Evolutionary conservation across 2,329 filamentous ascomycete species (phyloP).

Genomic region (Huntiella abstrusa): DNA sequence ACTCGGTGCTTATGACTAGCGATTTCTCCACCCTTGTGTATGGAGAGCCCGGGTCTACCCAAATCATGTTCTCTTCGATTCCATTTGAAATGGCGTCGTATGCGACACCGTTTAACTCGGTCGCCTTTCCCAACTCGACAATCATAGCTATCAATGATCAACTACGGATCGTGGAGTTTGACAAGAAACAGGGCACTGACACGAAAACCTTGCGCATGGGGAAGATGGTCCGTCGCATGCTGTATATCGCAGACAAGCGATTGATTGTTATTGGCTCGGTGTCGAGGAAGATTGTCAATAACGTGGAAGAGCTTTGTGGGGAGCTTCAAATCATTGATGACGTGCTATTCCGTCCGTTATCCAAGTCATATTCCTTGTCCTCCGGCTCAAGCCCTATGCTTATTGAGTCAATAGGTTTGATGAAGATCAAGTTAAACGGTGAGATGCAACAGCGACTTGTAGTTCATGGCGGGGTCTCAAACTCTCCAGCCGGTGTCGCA

Average conservation of each 20-base stretch:
- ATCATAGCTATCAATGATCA: slow-evolving; percentile 60
- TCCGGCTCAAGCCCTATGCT: too few species aligned
- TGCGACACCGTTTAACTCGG: slow-evolving; percentile 65
- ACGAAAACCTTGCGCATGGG: slow-evolving; percentile 61
- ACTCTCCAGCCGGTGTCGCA: too few species aligned
- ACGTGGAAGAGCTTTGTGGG: slow-evolving; percentile 58
- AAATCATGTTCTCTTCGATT: slow-evolving; percentile 82
- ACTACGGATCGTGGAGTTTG: slow-evolving; percentile 63
- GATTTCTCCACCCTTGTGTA: slow-evolving; percentile 93
- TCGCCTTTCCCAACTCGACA: slow-evolving; percentile 63
- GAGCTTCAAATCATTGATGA: slow-evolving; percentile 86
- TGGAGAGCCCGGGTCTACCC: slow-evolving; percentile 48
- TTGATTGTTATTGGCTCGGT: slow-evolving; percentile 80
- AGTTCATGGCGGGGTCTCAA: too few species aligned
- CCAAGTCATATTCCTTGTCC: slow-evolving; percentile 42
- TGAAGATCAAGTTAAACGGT: too few species aligned
- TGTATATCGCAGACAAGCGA: slow-evolving; percentile 62
- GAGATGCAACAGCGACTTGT: too few species aligned
- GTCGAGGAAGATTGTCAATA: slow-evolving; percentile 48
- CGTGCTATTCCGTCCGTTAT: slow-evolving; percentile 63
- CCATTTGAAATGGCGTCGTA: slow-evolving; percentile 71
- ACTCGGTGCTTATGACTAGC: slow-evolving; percentile 76
- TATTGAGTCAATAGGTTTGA: too few species aligned
- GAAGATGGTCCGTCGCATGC: slow-evolving; percentile 70
- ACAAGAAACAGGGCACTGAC: slow-evolving; percentile 72